A percentile compares a stretch with the other conserved stretches of the same genome.
Conservation (phyloP, 257 asterid species). For the Apocynum venetum region DNA sequence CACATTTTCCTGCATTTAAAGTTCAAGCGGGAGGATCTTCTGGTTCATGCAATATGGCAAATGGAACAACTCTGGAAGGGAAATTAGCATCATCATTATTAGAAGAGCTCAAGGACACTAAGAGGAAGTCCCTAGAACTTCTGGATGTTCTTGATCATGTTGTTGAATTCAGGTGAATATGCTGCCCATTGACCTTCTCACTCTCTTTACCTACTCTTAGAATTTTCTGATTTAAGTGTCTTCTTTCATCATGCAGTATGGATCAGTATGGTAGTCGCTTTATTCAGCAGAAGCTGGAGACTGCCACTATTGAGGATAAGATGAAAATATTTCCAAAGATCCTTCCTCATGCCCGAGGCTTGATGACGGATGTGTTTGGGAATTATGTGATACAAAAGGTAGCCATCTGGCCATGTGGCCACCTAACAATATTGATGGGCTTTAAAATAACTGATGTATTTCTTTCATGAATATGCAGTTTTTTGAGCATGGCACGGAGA, state of each 20-base stretch:
- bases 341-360: slow-evolving; percentile 61
- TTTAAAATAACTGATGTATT: slow-evolving; percentile 9
- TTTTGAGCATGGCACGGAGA: slow-evolving; percentile 80
- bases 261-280: slow-evolving; percentile 93
- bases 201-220: not conserved
- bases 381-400: slow-evolving; percentile 95
- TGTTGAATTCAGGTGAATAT: slow-evolving; percentile 69
- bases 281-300: slow-evolving; percentile 91
- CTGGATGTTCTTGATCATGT: slow-evolving; percentile 58
- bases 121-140: slow-evolving; percentile 61
- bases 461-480: slow-evolving; percentile 45
- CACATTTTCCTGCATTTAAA: slow-evolving; percentile 30
- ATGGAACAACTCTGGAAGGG: slow-evolving; percentile 40
- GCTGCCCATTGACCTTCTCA: slow-evolving; percentile 1
- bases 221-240: slow-evolving; percentile 8
- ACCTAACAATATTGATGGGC: not conserved
- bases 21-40: slow-evolving; percentile 36
- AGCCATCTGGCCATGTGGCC: not conserved
- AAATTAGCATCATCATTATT: slow-evolving; percentile 38
- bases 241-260: slow-evolving; percentile 41
- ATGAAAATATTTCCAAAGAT: slow-evolving; percentile 56
- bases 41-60: slow-evolving; percentile 32
- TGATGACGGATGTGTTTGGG: slow-evolving; percentile 86
- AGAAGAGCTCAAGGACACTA: slow-evolving; percentile 66
- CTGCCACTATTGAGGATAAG: slow-evolving; percentile 67